Conservation (phyloP, 495 filamentous ascomycete genomes). For the Massariosphaeria phaeospora region DNA sequence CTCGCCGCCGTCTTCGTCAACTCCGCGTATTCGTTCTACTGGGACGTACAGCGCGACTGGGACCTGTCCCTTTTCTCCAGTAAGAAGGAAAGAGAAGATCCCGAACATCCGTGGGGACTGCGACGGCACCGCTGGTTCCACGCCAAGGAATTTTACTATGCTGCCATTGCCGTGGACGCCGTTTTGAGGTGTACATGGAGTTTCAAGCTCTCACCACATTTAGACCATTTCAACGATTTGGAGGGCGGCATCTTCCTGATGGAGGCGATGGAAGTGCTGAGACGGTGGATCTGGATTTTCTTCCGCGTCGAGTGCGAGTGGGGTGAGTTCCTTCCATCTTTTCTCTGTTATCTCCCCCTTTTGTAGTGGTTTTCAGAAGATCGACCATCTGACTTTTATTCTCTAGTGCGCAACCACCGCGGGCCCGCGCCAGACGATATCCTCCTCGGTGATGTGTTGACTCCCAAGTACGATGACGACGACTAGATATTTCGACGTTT, state of each 20-base stretch:
- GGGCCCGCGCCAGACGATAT: conserved; percentile 53
- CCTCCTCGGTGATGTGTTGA: conserved; percentile 49
- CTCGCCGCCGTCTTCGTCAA: conserved; percentile 65
- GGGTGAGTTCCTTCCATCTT: conserved; percentile 46
- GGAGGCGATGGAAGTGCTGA: conserved; percentile 75
- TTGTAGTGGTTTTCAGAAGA: too few relatives aligned
- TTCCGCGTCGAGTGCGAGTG: conserved; percentile 91
- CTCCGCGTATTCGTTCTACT: conserved; percentile 91
- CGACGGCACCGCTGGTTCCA: conserved; percentile 67
- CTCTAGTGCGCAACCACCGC: conserved; percentile 54
- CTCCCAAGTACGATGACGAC: conserved; percentile 52
- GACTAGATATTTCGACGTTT: conserved; percentile 29
- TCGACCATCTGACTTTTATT: too few relatives aligned
- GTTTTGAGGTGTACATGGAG: conserved; percentile 84
- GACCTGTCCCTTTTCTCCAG: conserved; percentile 76
- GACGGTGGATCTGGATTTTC: conserved; percentile 96
- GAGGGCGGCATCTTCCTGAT: conserved; percentile 85
- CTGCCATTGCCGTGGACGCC: conserved; percentile 72
- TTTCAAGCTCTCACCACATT: conserved; percentile 71
- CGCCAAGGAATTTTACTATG: conserved; percentile 69
- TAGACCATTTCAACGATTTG: conserved; percentile 76
- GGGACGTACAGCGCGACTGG: conserved; percentile 97
- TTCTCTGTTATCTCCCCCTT: not conserved
- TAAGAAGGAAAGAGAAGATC: conserved; percentile 45
- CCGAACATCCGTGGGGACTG: conserved; percentile 70